Percentiles rank a stretch among this genome's conserved stretches.
These are phyloP conservation scores for Xylaria intraflava DNA, from an alignment of 495 filamentous ascomycete species.

Conservation along the genomic window DNA sequence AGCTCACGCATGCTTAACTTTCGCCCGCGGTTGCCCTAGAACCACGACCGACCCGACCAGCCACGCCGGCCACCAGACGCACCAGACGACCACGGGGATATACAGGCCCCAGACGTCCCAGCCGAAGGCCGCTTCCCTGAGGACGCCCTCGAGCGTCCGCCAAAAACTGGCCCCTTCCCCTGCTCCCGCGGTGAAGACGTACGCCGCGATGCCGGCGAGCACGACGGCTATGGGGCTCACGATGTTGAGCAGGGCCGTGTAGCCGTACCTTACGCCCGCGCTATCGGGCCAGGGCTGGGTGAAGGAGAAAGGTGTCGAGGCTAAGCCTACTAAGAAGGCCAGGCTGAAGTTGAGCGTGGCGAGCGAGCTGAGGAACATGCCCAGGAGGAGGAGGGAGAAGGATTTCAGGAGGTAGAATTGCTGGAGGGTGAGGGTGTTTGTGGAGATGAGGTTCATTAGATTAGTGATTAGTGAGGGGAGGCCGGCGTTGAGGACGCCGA, in stretches of 20 bases:
- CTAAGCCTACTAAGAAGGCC: constrained; percentile 74
- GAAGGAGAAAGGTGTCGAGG: constrained; percentile 71
- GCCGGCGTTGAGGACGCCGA: constrained; percentile 51
- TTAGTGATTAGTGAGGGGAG: constrained; percentile 54
- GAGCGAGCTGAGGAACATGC: constrained; percentile 83
- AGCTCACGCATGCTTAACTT: constrained; percentile 29
- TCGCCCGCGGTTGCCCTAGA: constrained; percentile 26
- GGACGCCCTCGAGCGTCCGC: constrained; percentile 36
- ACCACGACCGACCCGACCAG: constrained; percentile 49
- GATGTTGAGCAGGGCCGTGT: constrained; percentile 42
- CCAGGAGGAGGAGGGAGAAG: constrained; percentile 85
- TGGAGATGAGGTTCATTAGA: constrained; percentile 34
- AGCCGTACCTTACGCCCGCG: constrained; percentile 18
- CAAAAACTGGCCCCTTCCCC: background rate
- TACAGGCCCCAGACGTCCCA: constrained; percentile 92
- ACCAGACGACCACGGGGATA: constrained; percentile 87
- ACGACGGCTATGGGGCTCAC: constrained; percentile 63
- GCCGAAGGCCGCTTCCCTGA: constrained; percentile 75
- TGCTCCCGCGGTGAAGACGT: background rate
- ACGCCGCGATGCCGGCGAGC: constrained; percentile 41
- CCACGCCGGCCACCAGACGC: constrained; percentile 99
- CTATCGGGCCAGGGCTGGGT: constrained; percentile 43
- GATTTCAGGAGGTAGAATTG: constrained; percentile 76
- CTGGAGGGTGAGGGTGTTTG: constrained; percentile 48
- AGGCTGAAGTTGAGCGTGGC: constrained; percentile 96